Conservation (phyloP, 495 filamentous ascomycete genomes). For the Trypethelium eluteriae region DNA sequence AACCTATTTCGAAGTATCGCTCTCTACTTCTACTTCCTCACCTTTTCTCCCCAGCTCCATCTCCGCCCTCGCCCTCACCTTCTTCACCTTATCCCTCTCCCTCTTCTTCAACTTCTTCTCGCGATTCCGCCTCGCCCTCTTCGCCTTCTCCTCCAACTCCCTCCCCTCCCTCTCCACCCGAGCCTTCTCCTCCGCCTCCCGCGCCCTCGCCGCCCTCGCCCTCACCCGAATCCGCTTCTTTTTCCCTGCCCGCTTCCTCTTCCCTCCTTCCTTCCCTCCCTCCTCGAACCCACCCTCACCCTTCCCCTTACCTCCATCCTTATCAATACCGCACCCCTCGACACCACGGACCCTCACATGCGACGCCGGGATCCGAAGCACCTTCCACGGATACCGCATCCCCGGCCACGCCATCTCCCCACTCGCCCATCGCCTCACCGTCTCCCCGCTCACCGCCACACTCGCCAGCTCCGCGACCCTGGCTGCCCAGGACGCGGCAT, state of each 20-base stretch:
- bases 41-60: slow-evolving; percentile 12
- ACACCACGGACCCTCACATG: neutral
- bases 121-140: slow-evolving; percentile 23
- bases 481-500: slow-evolving; percentile 26
- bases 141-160: slow-evolving; percentile 24
- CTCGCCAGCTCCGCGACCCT: slow-evolving; percentile 30
- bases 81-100: slow-evolving; percentile 24
- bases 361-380: slow-evolving; percentile 28
- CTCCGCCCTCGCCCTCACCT: slow-evolving; percentile 24
- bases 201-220: slow-evolving; percentile 44
- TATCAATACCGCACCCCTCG: neutral
- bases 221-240: slow-evolving; percentile 45
- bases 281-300: slow-evolving; percentile 23
- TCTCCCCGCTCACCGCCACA: slow-evolving; percentile 41
- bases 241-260: slow-evolving; percentile 45
- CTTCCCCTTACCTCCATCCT: slow-evolving; percentile 16
- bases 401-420: slow-evolving; percentile 40
- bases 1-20: neutral
- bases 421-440: slow-evolving; percentile 36
- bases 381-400: slow-evolving; percentile 49
- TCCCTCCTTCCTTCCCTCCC: slow-evolving; percentile 28
- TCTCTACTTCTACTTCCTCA: neutral
- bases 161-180: slow-evolving; percentile 22
- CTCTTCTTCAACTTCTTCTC: neutral
- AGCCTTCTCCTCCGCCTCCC: slow-evolving; percentile 40